Conservation (phyloP, 805 yeast species). For the Candida sanyiensis region DNA sequence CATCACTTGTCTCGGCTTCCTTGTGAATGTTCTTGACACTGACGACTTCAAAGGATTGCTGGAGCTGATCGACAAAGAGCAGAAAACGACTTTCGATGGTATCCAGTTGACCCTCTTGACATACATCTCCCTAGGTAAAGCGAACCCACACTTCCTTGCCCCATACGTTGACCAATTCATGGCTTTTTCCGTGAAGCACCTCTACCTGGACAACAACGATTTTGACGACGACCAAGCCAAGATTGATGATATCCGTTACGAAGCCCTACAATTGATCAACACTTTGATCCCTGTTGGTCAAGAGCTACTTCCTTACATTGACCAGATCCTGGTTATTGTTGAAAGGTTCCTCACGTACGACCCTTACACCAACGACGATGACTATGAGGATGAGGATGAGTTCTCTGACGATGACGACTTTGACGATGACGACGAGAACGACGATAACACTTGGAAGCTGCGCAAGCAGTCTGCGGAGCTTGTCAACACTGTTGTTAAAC, state of each 20-base stretch:
- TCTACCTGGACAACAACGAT: slow-evolving; percentile 27
- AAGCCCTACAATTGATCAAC: slow-evolving; percentile 37
- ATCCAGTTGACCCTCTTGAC: slow-evolving; percentile 18
- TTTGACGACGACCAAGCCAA: slow-evolving; percentile 36
- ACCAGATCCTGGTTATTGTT: slow-evolving; percentile 27
- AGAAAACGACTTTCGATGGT: slow-evolving; percentile 19
- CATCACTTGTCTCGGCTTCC: slow-evolving; percentile 41
- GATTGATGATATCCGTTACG: slow-evolving; percentile 45
- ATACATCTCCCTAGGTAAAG: slow-evolving; percentile 24
- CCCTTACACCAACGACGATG: slow-evolving; percentile 37
- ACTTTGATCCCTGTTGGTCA: slow-evolving; percentile 37
- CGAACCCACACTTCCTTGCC: slow-evolving; percentile 25
- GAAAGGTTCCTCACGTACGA: slow-evolving; percentile 36
- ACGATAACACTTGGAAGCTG: slow-evolving; percentile 58
- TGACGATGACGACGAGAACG: slow-evolving; percentile 34
- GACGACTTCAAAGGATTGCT: slow-evolving; percentile 23
- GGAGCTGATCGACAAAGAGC: slow-evolving; percentile 17
- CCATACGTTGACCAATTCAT: slow-evolving; percentile 20
- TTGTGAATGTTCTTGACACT: slow-evolving; percentile 28
- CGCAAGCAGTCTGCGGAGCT: slow-evolving; percentile 47
- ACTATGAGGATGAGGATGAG: slow-evolving; percentile 33
- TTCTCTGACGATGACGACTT: slow-evolving; percentile 35
- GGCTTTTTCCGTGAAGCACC: slow-evolving; percentile 19
- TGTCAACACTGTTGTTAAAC: slow-evolving; percentile 32
- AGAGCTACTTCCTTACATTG: slow-evolving; percentile 24